Conservation (phyloP, 495 filamentous ascomycete genomes). For the Cladorrhinum samala region DNA sequence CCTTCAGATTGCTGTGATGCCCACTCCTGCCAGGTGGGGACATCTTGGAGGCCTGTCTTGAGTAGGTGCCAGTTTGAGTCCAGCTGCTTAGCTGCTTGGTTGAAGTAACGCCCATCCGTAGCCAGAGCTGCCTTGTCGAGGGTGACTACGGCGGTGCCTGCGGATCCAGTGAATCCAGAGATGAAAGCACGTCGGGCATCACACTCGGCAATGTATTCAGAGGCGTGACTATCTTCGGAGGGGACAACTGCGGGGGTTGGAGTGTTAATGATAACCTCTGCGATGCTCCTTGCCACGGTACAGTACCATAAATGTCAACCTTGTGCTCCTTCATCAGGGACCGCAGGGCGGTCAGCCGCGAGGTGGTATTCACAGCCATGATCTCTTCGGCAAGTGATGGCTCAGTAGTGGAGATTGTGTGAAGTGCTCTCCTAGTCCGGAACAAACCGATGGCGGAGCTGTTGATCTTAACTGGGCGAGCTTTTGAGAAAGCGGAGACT, state of each 20-base stretch:
- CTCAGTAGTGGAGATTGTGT: neutral
- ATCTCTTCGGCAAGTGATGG: slow-evolving; percentile 50
- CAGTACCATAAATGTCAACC: slow-evolving; percentile 86
- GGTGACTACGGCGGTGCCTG: slow-evolving; percentile 86
- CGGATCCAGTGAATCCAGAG: slow-evolving; percentile 91
- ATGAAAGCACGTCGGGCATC: slow-evolving; percentile 91
- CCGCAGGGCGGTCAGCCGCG: slow-evolving; percentile 69
- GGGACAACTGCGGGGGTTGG: slow-evolving; percentile 66
- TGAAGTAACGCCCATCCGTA: slow-evolving; percentile 97
- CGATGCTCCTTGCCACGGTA: neutral
- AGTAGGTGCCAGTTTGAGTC: slow-evolving; percentile 88
- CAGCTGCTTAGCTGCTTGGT: slow-evolving; percentile 89
- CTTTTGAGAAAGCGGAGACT: slow-evolving; percentile 5
- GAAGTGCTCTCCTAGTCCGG: slow-evolving; percentile 7
- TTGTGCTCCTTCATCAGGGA: slow-evolving; percentile 82
- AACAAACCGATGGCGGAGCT: slow-evolving; percentile 9
- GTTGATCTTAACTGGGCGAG: slow-evolving; percentile 2
- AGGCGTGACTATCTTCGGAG: slow-evolving; percentile 95
- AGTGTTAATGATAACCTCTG: slow-evolving; percentile 8
- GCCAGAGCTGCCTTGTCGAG: slow-evolving; percentile 81
- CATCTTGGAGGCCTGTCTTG: slow-evolving; percentile 88
- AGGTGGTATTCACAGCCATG: slow-evolving; percentile 76
- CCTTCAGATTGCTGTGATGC: slow-evolving; percentile 75
- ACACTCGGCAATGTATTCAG: slow-evolving; percentile 93
- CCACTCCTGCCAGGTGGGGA: slow-evolving; percentile 99